Percentiles rank a stretch among this genome's conserved stretches.
Evolutionary conservation across 2,329 filamentous ascomycete genomes (phyloP).

Genomic region (Trichoderma sp.): DNA sequence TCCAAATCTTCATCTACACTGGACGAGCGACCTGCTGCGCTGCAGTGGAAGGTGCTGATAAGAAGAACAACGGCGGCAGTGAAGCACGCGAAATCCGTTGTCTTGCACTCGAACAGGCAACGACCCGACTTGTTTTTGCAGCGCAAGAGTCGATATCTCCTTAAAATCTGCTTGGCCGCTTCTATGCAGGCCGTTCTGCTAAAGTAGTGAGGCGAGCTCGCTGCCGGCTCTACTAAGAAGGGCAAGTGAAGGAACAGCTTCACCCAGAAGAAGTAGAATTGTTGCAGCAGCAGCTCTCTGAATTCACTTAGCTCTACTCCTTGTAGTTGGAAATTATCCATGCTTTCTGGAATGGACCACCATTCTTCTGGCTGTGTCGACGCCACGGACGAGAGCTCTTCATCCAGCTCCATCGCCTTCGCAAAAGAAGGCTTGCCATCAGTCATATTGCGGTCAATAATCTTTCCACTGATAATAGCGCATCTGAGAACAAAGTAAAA

Average conservation of each 20-base stretch:
- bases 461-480: conserved; percentile 40
- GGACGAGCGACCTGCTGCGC: background rate
- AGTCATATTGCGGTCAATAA: conserved; percentile 41
- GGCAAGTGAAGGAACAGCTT: conserved; percentile 45
- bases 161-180: conserved; percentile 19
- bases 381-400: conserved; percentile 40
- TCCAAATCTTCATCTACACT: conserved; percentile 18
- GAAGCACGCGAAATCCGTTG: conserved; percentile 46
- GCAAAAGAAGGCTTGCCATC: conserved; percentile 36
- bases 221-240: conserved; percentile 37
- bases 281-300: conserved; percentile 38
- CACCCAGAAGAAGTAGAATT: conserved; percentile 45
- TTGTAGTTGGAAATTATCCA: conserved; percentile 15
- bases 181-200: conserved; percentile 27
- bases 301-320: conserved; percentile 27
- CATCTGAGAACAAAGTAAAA: conserved; percentile 23
- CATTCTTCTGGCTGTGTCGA: conserved; percentile 38
- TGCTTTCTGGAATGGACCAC: conserved; percentile 34
- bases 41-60: conserved; percentile 30
- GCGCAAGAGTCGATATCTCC: conserved; percentile 35
- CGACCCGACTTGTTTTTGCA: conserved; percentile 27
- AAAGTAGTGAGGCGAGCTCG: conserved; percentile 36
- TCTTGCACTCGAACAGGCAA: conserved; percentile 45
- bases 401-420: conserved; percentile 39
- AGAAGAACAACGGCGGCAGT: conserved; percentile 43